A percentile compares a stretch with the other conserved stretches of the same genome.
These are phyloP conservation scores for Physcomitrium patens DNA, from an alignment of 225 moss, liverwort and hornwort genomes.

Conservation along the genomic window DNA sequence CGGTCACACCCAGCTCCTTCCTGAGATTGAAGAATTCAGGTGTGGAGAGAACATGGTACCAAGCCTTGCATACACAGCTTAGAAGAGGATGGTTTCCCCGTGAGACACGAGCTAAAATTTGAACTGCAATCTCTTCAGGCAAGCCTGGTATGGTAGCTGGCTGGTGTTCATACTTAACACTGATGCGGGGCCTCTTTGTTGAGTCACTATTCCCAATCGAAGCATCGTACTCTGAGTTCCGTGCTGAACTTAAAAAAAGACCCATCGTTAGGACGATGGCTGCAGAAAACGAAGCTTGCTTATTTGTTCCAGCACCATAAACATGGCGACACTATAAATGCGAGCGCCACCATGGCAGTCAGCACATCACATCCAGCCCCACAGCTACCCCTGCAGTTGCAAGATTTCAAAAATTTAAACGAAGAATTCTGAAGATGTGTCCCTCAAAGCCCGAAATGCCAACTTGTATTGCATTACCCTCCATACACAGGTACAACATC, in stretches of 20 bases:
- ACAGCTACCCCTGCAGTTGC: constrained; percentile 24
- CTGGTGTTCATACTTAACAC: constrained; percentile 61
- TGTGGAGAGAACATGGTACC: constrained; percentile 74
- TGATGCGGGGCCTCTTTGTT: constrained; percentile 81
- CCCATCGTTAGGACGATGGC: constrained; percentile 54
- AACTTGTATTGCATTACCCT: not conserved
- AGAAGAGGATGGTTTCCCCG: constrained; percentile 72
- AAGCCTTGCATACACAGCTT: constrained; percentile 78
- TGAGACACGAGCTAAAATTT: constrained; percentile 81
- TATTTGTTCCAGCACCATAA: constrained; percentile 18
- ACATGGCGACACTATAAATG: not conserved
- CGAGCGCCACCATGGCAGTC: constrained; percentile 25
- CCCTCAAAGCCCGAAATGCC: not conserved
- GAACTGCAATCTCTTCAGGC: constrained; percentile 86
- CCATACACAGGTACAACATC: not conserved
- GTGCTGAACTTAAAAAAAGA: constrained; percentile 72
- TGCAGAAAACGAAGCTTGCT: constrained; percentile 18
- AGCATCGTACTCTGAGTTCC: constrained; percentile 55
- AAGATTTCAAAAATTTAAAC: constrained; percentile 15
- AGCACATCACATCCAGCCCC: not conserved
- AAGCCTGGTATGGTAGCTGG: constrained; percentile 79
- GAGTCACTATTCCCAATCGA: constrained; percentile 51
- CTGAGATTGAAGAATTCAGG: constrained; percentile 84
- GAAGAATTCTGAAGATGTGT: not conserved
- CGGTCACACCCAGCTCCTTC: constrained; percentile 86